Evolutionary conservation across 2,329 filamentous ascomycete species (phyloP).

Genomic region (Lachnellula willkommii): DNA sequence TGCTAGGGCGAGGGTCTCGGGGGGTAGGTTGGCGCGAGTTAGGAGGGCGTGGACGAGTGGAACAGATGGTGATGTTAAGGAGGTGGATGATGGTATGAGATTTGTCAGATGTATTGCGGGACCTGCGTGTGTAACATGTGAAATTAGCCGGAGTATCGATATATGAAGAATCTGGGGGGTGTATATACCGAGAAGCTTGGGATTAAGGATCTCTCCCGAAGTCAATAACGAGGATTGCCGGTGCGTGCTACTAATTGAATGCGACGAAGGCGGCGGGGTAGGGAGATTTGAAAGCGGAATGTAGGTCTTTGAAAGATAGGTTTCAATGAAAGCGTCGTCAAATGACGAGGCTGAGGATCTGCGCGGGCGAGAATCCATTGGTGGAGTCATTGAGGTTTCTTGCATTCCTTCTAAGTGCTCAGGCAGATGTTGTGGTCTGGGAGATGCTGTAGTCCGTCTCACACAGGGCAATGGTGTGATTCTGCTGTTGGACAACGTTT

Average conservation of each 20-base stretch:
- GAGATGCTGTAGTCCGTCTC: conserved; percentile 7
- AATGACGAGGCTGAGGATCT: conserved; percentile 26
- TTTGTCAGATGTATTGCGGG: conserved; percentile 62
- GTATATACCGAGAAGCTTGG: conserved; percentile 26
- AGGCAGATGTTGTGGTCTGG: conserved; percentile 9
- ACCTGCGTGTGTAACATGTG: conserved; percentile 38
- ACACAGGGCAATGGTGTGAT: neutral
- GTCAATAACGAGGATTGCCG: conserved; percentile 11
- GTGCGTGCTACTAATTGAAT: conserved; percentile 17
- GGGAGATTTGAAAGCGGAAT: conserved; percentile 63
- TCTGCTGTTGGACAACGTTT: neutral
- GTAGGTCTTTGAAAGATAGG: conserved; percentile 54
- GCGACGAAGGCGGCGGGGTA: conserved; percentile 54
- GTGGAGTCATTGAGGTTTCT: conserved; percentile 18
- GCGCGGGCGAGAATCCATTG: conserved; percentile 22
- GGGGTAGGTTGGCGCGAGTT: conserved; percentile 50
- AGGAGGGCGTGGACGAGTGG: conserved; percentile 57
- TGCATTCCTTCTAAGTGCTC: conserved; percentile 7
- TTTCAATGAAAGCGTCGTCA: conserved; percentile 38
- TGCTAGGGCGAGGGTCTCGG: conserved; percentile 58
- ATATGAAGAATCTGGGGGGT: conserved; percentile 9
- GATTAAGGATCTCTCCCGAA: conserved; percentile 25
- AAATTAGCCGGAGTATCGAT: conserved; percentile 23
- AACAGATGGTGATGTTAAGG: conserved; percentile 53
- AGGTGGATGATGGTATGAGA: conserved; percentile 59